These are phyloP conservation scores for Exutisphaerella laricina DNA, from an alignment of 2,329 filamentous ascomycete genomes.

Conservation along the genomic window DNA sequence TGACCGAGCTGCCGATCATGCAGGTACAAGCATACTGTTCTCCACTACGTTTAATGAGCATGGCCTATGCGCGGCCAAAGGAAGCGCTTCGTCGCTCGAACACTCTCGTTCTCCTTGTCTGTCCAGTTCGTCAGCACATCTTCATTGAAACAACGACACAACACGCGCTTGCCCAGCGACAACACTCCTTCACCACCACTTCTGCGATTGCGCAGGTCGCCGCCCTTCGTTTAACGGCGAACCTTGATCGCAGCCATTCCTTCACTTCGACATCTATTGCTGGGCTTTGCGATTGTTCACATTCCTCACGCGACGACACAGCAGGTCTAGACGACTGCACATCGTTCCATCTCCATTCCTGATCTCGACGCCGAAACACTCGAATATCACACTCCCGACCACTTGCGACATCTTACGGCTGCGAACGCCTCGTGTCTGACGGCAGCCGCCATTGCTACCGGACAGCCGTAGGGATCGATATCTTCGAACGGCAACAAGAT, in stretches of 20 bases:
- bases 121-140: neutral
- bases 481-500: constrained; percentile 17
- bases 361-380: constrained; percentile 8
- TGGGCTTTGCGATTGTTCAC: constrained; percentile 4
- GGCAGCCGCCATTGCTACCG: constrained; percentile 1
- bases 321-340: constrained; percentile 15
- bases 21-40: neutral
- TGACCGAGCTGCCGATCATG: neutral
- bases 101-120: constrained; percentile 3
- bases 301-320: constrained; percentile 9
- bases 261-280: constrained; percentile 11
- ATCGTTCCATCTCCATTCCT: constrained; percentile 17
- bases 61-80: neutral
- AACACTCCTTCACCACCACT: constrained; percentile 5
- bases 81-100: neutral
- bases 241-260: constrained; percentile 13
- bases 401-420: neutral
- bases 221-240: constrained; percentile 21
- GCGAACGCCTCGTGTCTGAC: constrained; percentile 2
- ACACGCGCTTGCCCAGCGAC: constrained; percentile 1
- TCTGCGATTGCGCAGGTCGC: constrained; percentile 10
- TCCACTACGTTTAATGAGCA: constrained; percentile 3
- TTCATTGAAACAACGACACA: neutral
- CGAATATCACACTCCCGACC: constrained; percentile 4
- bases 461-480: constrained; percentile 5